phyloP scores from a whole-genome alignment of 495 filamentous ascomycete species.

The Podospora fimiseda region DNA sequence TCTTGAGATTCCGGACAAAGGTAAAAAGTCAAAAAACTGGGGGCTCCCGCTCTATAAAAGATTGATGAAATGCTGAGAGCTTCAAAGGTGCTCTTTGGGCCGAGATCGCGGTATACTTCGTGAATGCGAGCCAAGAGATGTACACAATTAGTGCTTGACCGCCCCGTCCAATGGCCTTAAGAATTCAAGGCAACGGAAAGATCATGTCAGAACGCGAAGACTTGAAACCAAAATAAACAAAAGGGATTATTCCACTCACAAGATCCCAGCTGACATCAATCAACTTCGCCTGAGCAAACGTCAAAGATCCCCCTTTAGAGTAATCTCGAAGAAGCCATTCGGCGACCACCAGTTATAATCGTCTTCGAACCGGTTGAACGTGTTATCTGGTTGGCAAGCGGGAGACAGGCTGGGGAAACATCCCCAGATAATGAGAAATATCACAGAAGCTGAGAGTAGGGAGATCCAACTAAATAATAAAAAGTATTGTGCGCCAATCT shows the following conservation, averaged over 20 bases:
- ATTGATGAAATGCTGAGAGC: not conserved
- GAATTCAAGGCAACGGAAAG: not conserved
- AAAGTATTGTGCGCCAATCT: too few relatives aligned
- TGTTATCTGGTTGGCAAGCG: not conserved
- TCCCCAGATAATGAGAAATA: not conserved
- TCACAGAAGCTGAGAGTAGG: too few relatives aligned
- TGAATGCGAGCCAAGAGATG: not conserved
- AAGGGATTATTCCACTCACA: not conserved
- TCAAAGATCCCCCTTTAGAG: not conserved
- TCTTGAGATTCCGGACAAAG: too few relatives aligned
- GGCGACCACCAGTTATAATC: not conserved
- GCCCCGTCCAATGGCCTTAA: not conserved
- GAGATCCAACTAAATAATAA: too few relatives aligned
- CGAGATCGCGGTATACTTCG: not conserved
- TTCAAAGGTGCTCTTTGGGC: not conserved
- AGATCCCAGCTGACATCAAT: not conserved
- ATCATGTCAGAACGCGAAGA: not conserved
- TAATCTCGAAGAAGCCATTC: not conserved
- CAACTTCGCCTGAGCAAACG: not conserved
- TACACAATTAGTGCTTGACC: not conserved
- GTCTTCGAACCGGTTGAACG: not conserved
- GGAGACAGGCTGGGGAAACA: not conserved
- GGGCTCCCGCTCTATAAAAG: not conserved
- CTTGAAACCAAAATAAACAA: not conserved
- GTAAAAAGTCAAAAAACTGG: not conserved